These are phyloP conservation scores for Phaeodactylum tricornutum DNA, from an alignment of 108 stramenopile genomes.

Conservation along the genomic window DNA sequence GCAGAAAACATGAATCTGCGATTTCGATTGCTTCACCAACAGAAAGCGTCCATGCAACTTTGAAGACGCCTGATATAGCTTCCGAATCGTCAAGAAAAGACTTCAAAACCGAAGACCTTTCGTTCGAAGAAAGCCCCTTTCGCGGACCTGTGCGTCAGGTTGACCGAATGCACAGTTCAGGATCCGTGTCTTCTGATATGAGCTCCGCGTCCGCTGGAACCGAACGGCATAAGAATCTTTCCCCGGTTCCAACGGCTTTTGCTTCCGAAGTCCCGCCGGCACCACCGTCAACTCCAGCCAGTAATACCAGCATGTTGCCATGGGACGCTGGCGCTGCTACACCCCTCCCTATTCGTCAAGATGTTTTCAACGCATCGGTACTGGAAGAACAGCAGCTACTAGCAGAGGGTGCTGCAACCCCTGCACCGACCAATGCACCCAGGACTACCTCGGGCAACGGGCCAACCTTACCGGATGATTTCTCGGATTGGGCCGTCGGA, in stretches of 20 bases:
- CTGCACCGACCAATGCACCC: conserved; percentile 16
- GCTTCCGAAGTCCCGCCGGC: conserved; percentile 28
- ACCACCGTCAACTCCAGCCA: conserved; percentile 46
- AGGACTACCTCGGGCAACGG: not conserved
- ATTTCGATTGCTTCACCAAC: too few species aligned
- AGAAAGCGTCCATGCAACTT: too few species aligned
- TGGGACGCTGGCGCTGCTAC: conserved; percentile 8
- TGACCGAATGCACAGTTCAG: not conserved
- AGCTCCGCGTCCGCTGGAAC: not conserved
- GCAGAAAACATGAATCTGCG: too few species aligned
- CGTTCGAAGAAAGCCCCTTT: not conserved
- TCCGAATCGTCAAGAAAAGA: too few species aligned
- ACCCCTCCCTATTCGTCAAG: conserved; percentile 21
- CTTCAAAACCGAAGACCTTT: not conserved
- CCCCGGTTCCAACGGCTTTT: conserved; percentile 4
- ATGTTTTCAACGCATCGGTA: conserved; percentile 21
- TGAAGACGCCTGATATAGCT: conserved; percentile 1
- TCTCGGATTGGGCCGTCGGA: conserved; percentile 88
- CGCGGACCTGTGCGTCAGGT: not conserved
- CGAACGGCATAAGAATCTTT: not conserved
- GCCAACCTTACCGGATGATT: conserved; percentile 34
- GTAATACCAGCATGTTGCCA: conserved; percentile 1
- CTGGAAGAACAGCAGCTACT: conserved; percentile 24
- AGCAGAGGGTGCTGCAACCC: conserved; percentile 24
- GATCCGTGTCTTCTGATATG: conserved; percentile 7